These are phyloP conservation scores for Umbelopsis ramanniana DNA, from an alignment of 192 early-diverging fungal genomes.

Conservation along the genomic window DNA sequence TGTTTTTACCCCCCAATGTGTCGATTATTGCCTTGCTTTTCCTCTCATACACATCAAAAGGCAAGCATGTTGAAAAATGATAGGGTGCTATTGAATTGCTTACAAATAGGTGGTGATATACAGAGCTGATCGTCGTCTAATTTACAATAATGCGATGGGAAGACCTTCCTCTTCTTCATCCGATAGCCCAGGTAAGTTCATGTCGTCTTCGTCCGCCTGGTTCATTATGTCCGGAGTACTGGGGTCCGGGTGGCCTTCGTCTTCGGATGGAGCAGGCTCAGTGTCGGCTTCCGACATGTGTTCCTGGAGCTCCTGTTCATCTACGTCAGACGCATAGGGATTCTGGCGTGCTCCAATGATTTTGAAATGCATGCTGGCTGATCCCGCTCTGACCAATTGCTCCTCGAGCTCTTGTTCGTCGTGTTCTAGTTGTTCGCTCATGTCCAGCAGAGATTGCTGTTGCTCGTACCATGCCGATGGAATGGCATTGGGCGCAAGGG, in stretches of 20 bases:
- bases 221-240: background rate
- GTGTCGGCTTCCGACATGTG: slow-evolving; percentile 16
- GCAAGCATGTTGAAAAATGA: too few relatives aligned
- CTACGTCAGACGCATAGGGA: background rate
- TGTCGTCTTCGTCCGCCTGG: slow-evolving; percentile 1
- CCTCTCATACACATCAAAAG: too few relatives aligned
- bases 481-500: background rate
- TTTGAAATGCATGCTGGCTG: slow-evolving; percentile 21
- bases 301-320: slow-evolving; percentile 12
- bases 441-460: background rate
- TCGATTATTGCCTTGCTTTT: too few relatives aligned
- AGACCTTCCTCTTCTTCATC: slow-evolving; percentile 8
- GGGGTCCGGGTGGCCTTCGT: background rate
- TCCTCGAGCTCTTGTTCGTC: slow-evolving; percentile 13
- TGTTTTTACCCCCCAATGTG: too few relatives aligned
- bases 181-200: slow-evolving; percentile 10
- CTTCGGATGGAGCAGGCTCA: slow-evolving; percentile 4
- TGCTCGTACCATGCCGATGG: slow-evolving; percentile 19
- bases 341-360: slow-evolving; percentile 11
- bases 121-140: background rate
- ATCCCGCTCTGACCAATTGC: slow-evolving; percentile 17
- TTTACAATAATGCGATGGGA: slow-evolving; percentile 14
- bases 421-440: slow-evolving; percentile 16
- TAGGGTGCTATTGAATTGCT: background rate
- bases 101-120: background rate